Evolutionary conservation across 768 basidiomycete species (phyloP).

Genomic region (Termitomyces sp.): DNA sequence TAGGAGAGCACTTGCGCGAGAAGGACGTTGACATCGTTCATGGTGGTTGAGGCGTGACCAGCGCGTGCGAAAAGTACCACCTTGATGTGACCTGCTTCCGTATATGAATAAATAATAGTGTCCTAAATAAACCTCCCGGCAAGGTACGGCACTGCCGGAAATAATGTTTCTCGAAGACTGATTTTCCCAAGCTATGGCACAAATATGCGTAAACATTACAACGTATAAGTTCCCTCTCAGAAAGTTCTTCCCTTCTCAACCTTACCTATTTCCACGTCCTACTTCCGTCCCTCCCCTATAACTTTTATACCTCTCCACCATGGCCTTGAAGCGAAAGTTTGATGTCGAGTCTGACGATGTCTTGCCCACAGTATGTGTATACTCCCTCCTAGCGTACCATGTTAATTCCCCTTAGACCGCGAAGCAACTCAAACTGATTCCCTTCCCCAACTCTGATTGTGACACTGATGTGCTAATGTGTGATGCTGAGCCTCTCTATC

Average conservation of each 20-base stretch:
- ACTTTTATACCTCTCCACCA: slow-evolving; percentile 20
- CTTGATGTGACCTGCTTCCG: background rate
- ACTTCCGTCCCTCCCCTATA: slow-evolving; percentile 10
- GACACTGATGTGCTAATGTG: slow-evolving; percentile 72
- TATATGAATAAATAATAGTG: background rate
- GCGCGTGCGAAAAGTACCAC: background rate
- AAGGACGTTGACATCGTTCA: slow-evolving; percentile 30
- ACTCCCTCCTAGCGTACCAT: slow-evolving; percentile 15
- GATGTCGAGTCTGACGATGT: slow-evolving; percentile 52
- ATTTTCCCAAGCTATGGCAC: slow-evolving; percentile 4
- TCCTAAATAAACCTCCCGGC: background rate
- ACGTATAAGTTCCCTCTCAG: slow-evolving; percentile 23
- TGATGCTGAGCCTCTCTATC: slow-evolving; percentile 53
- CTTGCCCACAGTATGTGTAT: slow-evolving; percentile 37
- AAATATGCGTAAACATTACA: slow-evolving; percentile 19
- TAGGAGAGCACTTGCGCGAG: slow-evolving; percentile 51
- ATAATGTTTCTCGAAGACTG: background rate
- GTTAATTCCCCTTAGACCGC: slow-evolving; percentile 33
- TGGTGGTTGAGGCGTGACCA: slow-evolving; percentile 12
- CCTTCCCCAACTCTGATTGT: slow-evolving; percentile 61
- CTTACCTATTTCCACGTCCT: slow-evolving; percentile 12
- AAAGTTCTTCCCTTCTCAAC: slow-evolving; percentile 8
- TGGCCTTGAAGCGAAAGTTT: slow-evolving; percentile 77
- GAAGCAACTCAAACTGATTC: slow-evolving; percentile 71
- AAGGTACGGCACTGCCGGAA: background rate